phyloP scores from a whole-genome alignment of 805 yeast species.

The Cyberlindnera nakhonratchasimensis region DNA sequence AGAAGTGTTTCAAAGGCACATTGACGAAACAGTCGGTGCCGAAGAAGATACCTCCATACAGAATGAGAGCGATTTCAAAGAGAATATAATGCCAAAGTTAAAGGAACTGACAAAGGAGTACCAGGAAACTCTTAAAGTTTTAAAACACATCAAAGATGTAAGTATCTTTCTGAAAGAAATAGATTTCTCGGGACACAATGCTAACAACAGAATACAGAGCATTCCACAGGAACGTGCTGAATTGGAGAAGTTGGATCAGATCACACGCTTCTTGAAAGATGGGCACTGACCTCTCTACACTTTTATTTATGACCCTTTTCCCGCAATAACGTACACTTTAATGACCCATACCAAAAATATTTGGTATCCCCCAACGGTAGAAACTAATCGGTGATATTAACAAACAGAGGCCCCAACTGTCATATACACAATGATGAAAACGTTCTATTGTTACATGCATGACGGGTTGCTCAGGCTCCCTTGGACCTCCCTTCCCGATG shows the following conservation, averaged over 20 bases:
- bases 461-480: no score
- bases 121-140: conserved; percentile 14
- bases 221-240: conserved; percentile 29
- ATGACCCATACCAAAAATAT: no score
- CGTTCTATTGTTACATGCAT: no score
- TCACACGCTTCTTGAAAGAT: conserved; percentile 24
- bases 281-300: neutral
- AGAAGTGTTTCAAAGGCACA: conserved; percentile 24
- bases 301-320: no score
- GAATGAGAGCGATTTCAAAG: conserved; percentile 5
- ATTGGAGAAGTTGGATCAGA: conserved; percentile 28
- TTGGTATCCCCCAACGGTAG: no score
- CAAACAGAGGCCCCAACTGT: no score
- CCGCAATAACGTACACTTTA: no score
- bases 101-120: conserved; percentile 18
- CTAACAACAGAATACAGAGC: conserved; percentile 12
- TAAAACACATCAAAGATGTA: conserved; percentile 23
- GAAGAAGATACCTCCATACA: conserved; percentile 3
- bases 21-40: conserved; percentile 22
- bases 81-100: conserved; percentile 10
- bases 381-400: no score
- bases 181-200: neutral
- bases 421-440: no score
- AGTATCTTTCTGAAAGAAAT: conserved; percentile 7
- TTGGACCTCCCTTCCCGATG: no score